Percentiles rank a stretch among this genome's conserved stretches.
Evolutionary conservation across 2,329 filamentous ascomycete genomes (phyloP).

Genomic region (Fusarium tupiense): DNA sequence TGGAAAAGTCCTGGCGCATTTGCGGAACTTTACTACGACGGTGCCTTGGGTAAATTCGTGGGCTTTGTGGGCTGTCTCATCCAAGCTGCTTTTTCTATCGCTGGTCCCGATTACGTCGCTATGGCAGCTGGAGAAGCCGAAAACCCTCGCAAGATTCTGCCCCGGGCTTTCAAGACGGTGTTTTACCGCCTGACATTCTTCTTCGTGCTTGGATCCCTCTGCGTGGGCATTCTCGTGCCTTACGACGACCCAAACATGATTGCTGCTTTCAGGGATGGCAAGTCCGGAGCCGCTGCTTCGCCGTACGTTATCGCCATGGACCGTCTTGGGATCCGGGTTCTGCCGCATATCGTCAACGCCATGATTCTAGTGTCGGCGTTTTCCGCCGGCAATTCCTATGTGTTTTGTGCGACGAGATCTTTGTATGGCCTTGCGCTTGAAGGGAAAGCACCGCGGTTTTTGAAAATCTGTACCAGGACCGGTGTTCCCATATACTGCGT

Average conservation of each 20-base stretch:
- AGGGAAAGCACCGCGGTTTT: conserved; percentile 69
- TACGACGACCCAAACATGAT: conserved; percentile 72
- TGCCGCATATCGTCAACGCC: conserved; percentile 79
- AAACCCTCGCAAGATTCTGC: conserved; percentile 75
- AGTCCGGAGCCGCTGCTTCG: conserved; percentile 75
- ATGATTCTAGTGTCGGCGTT: conserved; percentile 74
- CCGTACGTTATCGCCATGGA: conserved; percentile 76
- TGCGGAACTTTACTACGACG: conserved; percentile 69
- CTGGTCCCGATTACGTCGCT: conserved; percentile 74
- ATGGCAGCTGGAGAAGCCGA: conserved; percentile 77
- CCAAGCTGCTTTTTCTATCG: conserved; percentile 73
- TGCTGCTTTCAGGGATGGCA: conserved; percentile 65
- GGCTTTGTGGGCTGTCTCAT: conserved; percentile 82
- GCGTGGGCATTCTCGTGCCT: conserved; percentile 76
- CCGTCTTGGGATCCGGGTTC: conserved; percentile 67
- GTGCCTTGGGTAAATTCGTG: conserved; percentile 69
- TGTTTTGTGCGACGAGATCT: conserved; percentile 74
- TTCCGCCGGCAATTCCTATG: conserved; percentile 72
- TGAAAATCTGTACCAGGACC: conserved; percentile 68
- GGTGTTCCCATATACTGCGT: conserved; percentile 83
- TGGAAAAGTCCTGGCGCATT: conserved; percentile 77
- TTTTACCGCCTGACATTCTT: conserved; percentile 82
- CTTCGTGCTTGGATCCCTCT: conserved; percentile 78
- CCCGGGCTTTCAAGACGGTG: conserved; percentile 79
- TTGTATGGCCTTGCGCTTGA: conserved; percentile 76